Base-by-base conservation (phyloP, 2,329 filamentous ascomycete genomes). In the Grosmannia huntii region DNA sequence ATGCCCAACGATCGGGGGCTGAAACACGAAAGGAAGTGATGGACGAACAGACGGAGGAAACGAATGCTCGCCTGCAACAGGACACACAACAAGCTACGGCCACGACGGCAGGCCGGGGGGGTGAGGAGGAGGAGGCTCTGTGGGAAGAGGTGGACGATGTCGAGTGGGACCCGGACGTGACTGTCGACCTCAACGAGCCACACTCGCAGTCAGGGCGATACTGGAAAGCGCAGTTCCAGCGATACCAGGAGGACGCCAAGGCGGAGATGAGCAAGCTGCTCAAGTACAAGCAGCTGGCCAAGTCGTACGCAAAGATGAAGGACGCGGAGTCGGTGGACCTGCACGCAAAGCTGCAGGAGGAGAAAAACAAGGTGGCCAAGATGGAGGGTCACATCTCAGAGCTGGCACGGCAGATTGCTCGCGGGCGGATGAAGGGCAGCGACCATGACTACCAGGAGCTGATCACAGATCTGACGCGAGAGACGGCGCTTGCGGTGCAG, bases 181-280 rank as follows among this genome's bases (percentile, higher is more conserved):
- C 86, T 0, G 71, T 85, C 53, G 87, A 90, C 65, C 72, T 89
- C 54, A 85, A 86, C 62, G 84, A 89, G 65, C 87, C 88, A 7
- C 81, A 84, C 62, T 89, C 87, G 2, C 80, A 86, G 60, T 90
- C 87, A 4, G 87, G 87, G 7, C 83, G 80, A 65, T 90, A 87
- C 70, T 92, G 88, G 88, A 91, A 91, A 70, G 78, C 81, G 27
- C 82, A 90, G 66, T 91, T 87, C 65, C 80, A 89, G 63, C 80
- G 77, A 57, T 92, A 91, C 66, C 83, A 88, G 54, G 76, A 82
- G 51, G 85, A 87, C 62, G 87, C 87, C 62, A 83, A 82, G 68
- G 78, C 76, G 50, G 86, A 91, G 69, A 85, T 90, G 76, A 84
- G 84, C 72, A 89, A 86, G 72, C 76, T 92, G 66, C 79, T 91